Evolutionary conservation across 2,329 filamentous ascomycete species (phyloP), one percentile per base, ranked within the genome.

Genomic region (Nigrospora oryzae): DNA sequence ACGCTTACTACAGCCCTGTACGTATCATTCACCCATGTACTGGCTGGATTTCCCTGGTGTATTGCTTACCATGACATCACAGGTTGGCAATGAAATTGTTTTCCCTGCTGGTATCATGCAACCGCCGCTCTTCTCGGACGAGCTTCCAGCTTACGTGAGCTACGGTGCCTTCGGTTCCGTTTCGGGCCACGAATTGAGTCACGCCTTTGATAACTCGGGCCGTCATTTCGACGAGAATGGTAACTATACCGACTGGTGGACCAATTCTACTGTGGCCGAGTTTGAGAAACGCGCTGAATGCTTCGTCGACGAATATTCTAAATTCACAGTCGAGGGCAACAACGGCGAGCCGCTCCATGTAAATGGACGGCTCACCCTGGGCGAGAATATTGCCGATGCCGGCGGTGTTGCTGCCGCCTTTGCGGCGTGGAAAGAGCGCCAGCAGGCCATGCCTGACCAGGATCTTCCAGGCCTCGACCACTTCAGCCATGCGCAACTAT

Each of bases 81-180:
- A 39, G 33, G 71, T 73, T 1, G 75, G 75, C 13, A 82, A 83
- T 49, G 77, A 81, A 49, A 83, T 83, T 44, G 77, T 81, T 12
- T 83, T 84, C 59, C 79, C 79, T 0, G 79, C 79, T 2, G 80
- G 77, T 0, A 83, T 83, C 43, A 80, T 83, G 79, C 79, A 83
- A 54, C 71, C 75, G 3, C 80, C 80, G 2, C 70, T 77, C 11
- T 83, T 83, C 53, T 72, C 78, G 45, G 69, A 56, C 67, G 46
- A 63, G 64, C 36, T 80, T 70, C 14, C 67, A 66, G 49, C 81
- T 74, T 62, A 66, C 76, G 49, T 75, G 7, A 60, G 73, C 14
- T 83, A 83, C 54, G 80, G 79, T 17, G 77, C 77, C 2, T 83
- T 83, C 51, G 80, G 77, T 6, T 71, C 76, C 1, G 74, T 83